Base-by-base conservation (phyloP, 2,329 filamentous ascomycete genomes). In the Pseudocercospora fijiensis region DNA sequence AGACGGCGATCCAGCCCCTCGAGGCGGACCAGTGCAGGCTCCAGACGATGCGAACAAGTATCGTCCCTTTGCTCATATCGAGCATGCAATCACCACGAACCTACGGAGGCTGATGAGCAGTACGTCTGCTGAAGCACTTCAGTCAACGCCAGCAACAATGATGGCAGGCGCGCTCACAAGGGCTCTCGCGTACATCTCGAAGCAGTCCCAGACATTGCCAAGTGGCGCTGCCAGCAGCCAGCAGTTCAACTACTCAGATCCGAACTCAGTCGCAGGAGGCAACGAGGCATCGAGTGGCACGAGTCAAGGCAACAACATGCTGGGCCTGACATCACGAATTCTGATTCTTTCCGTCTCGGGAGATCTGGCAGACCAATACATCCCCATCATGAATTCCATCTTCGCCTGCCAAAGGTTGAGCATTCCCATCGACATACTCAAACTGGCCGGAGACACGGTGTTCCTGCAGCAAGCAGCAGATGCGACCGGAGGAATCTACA, bases 321-420 rank as follows among this genome's bases (percentile, higher is more conserved):
- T 69, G 69, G 82, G 85, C 18, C 81, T 95, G 20, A 88, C 90
- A 69, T 89, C 89, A 13, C 90, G 95, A 65, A 96, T 99, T 72
- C 84, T 99, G 60, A 88, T 98, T 67, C 77, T 99, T 60, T 96
- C 91, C 55, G 92, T 97, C 4, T 96, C 91, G 53, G 92, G 92
- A 73, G 90, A 94, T 72, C 86, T 96, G 0, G 88, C 92, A 4
- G 90, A 86, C 65, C 88, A 98, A 77, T 99, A 99, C 80, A 99
- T 99, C 61, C 90, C 94, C 0, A 95, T 96, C 70, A 99, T 99
- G 95, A 99, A 99, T 79, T 87, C 90, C 72, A 96, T 98, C 65
- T 99, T 99, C 78, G 95, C 95, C 2, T 95, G 94, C 64, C 91
- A 96, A 73, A 88, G 94, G 68, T 85, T 92, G 61, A 86, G 87